These are phyloP conservation scores for Pythium plurisporium DNA, from an alignment of 352 stramenopile genomes.

Conservation along the genomic window DNA sequence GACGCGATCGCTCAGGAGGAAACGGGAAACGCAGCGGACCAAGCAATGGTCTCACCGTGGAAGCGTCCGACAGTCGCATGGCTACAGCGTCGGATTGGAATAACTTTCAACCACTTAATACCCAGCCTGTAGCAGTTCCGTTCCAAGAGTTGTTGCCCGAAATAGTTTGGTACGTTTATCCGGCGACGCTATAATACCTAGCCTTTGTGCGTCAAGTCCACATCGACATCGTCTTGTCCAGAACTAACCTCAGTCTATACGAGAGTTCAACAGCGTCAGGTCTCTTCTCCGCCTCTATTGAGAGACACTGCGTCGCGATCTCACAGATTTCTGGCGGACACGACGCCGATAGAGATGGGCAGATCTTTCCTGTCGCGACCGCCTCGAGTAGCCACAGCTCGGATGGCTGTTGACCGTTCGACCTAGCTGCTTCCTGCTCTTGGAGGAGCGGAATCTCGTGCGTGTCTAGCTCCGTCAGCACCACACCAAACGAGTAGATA, in stretches of 20 bases:
- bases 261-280: conserved; percentile 1
- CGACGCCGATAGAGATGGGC: background rate
- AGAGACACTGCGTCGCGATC: background rate
- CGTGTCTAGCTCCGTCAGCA: conserved; percentile 54
- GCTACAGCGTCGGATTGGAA: conserved; percentile 58
- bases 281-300: background rate
- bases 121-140: too few relatives aligned
- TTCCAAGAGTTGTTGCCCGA: too few relatives aligned
- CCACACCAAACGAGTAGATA: conserved; percentile 53
- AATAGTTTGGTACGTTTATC: too few relatives aligned
- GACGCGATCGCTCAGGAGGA: background rate
- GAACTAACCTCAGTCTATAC: background rate
- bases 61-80: conserved; percentile 64
- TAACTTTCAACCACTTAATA: conserved; percentile 79
- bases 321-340: background rate
- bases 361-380: background rate
- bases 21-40: background rate
- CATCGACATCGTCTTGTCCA: too few relatives aligned
- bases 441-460: conserved; percentile 8
- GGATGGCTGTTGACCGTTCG: background rate
- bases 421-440: background rate
- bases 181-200: too few relatives aligned
- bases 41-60: conserved; percentile 33
- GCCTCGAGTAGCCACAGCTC: conserved; percentile 2
- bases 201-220: too few relatives aligned